phyloP scores from a whole-genome alignment of 257 asterid genomes.

The Ajuga chamaepitys region DNA sequence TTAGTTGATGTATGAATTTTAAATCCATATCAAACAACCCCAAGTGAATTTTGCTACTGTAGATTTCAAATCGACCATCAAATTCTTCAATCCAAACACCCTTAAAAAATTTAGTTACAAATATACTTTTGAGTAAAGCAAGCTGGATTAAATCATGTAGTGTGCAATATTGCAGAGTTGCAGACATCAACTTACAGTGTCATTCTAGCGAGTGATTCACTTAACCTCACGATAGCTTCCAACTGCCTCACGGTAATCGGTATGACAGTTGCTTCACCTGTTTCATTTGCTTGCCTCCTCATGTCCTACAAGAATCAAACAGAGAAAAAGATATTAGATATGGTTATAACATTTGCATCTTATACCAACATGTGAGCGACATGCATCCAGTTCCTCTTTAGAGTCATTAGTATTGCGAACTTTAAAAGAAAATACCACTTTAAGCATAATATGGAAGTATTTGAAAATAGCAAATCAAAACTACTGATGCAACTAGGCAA shows the following conservation, averaged over 20 bases:
- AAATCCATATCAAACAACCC: too few species aligned
- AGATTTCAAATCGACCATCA: too few species aligned
- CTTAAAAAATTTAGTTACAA: background rate
- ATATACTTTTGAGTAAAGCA: background rate
- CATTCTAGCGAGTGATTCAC: slow-evolving; percentile 94
- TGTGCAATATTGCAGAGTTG: background rate
- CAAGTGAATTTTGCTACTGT: too few species aligned
- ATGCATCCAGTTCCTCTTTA: background rate
- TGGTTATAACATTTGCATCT: background rate
- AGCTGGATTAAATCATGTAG: background rate
- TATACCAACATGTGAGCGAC: background rate
- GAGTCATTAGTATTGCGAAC: background rate
- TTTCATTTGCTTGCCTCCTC: slow-evolving; percentile 90
- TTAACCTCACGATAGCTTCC: slow-evolving; percentile 92
- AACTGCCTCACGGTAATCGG: slow-evolving; percentile 99
- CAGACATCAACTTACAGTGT: slow-evolving; percentile 60
- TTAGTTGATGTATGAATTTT: too few species aligned
- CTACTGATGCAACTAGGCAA: background rate
- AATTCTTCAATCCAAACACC: background rate
- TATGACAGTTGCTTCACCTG: slow-evolving; percentile 78
- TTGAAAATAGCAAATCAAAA: background rate
- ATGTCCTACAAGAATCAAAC: slow-evolving; percentile 50
- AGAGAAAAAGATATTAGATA: slow-evolving; percentile 3
- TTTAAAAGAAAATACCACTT: background rate
- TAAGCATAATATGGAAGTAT: background rate